Evolutionary conservation across 495 filamentous ascomycete species (phyloP).

Genomic region (Neurospora sp.): DNA sequence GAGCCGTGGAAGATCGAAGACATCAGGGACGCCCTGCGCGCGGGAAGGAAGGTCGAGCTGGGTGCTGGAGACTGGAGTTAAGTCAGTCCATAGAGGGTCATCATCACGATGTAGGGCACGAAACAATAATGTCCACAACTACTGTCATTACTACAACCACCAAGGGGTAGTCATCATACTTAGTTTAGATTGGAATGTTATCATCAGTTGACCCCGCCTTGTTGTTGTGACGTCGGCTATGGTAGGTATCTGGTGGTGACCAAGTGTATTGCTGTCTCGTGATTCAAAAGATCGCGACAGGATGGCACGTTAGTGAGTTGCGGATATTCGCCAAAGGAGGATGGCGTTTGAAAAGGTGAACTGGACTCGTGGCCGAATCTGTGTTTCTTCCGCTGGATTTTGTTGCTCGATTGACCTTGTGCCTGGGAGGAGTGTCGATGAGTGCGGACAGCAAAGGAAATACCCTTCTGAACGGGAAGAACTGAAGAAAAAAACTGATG

Average conservation of each 20-base stretch:
- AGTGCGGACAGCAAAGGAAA: too few relatives aligned
- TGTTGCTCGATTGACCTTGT: background rate
- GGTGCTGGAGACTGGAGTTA: conserved; percentile 32
- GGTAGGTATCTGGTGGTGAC: background rate
- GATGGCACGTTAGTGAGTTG: background rate
- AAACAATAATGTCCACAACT: too few relatives aligned
- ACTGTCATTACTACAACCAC: background rate
- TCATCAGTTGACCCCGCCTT: background rate
- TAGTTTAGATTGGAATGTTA: conserved; percentile 17
- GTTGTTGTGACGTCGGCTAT: background rate
- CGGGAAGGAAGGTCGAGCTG: conserved; percentile 24
- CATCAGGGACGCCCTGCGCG: conserved; percentile 28
- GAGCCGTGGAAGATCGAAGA: conserved; percentile 37
- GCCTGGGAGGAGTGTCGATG: too few relatives aligned
- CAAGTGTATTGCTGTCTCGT: background rate
- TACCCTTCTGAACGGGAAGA: too few relatives aligned
- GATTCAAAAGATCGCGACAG: background rate
- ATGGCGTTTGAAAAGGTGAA: background rate
- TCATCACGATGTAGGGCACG: background rate
- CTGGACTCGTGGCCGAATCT: background rate
- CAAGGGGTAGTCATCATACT: conserved; percentile 23
- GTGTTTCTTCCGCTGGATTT: background rate
- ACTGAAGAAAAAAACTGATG: background rate
- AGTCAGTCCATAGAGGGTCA: background rate
- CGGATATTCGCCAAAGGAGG: background rate